Conservation (phyloP, 2,329 filamentous ascomycete genomes). For the Blastomyces silverae region DNA sequence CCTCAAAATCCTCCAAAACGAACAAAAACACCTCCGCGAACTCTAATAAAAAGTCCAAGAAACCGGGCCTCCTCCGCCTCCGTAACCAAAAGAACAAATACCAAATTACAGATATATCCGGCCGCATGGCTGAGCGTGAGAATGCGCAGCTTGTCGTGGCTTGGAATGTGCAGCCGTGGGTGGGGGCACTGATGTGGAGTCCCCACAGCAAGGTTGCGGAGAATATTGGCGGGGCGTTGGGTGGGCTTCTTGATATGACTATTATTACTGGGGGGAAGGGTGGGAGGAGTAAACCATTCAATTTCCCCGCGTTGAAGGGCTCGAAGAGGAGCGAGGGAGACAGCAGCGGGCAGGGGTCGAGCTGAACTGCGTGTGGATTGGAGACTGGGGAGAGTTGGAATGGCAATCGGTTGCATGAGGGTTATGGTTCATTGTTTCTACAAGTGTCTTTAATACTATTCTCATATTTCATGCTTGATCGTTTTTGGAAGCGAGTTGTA, state of each 20-base stretch:
- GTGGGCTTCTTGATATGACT: constrained; percentile 36
- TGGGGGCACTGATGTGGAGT: constrained; percentile 81
- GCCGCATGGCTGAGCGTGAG: constrained; percentile 64
- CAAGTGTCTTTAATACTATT: not conserved
- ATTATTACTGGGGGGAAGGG: constrained; percentile 47
- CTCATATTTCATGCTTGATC: not conserved
- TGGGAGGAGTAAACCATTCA: constrained; percentile 48
- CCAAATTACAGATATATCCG: constrained; percentile 84
- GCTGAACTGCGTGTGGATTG: not conserved
- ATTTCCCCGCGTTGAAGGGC: constrained; percentile 51
- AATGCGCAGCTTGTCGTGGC: constrained; percentile 75
- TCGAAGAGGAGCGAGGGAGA: constrained; percentile 24
- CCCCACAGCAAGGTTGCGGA: constrained; percentile 35
- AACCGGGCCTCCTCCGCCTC: constrained; percentile 62
- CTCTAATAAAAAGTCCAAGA: constrained; percentile 20
- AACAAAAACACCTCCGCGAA: constrained; percentile 21
- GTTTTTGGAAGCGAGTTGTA: not conserved
- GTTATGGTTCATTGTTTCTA: not conserved
- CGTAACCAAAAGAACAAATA: constrained; percentile 90
- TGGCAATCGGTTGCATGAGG: not conserved
- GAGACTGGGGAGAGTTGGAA: not conserved
- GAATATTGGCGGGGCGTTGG: constrained; percentile 18
- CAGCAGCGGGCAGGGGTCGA: not conserved
- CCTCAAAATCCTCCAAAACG: constrained; percentile 17
- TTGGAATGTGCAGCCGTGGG: constrained; percentile 98